Evolutionary conservation across 768 basidiomycete genomes (phyloP).

Genomic region (Hydnum rufescens): DNA sequence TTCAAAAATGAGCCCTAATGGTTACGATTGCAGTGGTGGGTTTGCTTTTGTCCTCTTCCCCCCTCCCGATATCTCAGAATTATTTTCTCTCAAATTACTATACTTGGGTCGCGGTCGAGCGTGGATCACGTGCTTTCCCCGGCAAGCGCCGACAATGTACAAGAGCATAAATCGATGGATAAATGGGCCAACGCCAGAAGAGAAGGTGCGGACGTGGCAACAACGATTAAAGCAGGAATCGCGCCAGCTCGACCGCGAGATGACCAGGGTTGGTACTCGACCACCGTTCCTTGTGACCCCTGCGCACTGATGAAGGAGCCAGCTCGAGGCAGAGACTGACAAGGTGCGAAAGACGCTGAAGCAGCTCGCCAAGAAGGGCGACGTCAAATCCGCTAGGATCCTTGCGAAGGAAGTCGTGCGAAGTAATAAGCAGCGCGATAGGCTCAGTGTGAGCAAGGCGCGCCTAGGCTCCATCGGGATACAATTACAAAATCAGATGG

Average conservation of each 20-base stretch:
- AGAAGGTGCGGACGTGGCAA: slow-evolving; percentile 85
- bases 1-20: too few relatives aligned
- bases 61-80: too few relatives aligned
- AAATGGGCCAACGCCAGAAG: slow-evolving; percentile 93
- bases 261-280: slow-evolving; percentile 55
- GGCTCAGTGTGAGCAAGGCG: slow-evolving; percentile 83
- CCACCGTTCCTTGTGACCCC: neutral
- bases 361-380: slow-evolving; percentile 76
- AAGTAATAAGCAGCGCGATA: slow-evolving; percentile 85
- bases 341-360: slow-evolving; percentile 72
- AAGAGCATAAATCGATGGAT: slow-evolving; percentile 81
- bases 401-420: slow-evolving; percentile 88
- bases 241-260: slow-evolving; percentile 78
- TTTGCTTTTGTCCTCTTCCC: too few relatives aligned
- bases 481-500: slow-evolving; percentile 80
- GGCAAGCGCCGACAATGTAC: neutral
- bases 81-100: too few relatives aligned
- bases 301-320: neutral
- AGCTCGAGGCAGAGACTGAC: slow-evolving; percentile 67
- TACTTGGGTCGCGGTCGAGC: too few relatives aligned
- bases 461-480: slow-evolving; percentile 73
- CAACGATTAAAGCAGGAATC: slow-evolving; percentile 62
- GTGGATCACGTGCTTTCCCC: too few relatives aligned
- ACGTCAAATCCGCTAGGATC: slow-evolving; percentile 80
- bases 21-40: too few relatives aligned